Evolutionary conservation across 768 basidiomycete species (phyloP), one percentile per base, ranked within the genome.

Genomic region (Boletus subcaerulescens): DNA sequence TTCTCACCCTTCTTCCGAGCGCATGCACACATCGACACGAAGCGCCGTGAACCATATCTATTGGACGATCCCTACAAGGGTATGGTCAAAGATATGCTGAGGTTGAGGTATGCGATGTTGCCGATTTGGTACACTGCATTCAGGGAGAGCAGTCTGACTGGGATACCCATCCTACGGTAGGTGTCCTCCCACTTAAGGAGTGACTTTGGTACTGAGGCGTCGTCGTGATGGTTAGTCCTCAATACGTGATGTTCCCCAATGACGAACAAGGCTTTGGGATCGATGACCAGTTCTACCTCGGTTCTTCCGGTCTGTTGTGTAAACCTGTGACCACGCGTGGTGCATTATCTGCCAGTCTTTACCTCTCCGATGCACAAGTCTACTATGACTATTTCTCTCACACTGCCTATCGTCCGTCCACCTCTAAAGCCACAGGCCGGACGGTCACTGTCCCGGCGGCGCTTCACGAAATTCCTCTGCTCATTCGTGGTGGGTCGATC

Each of bases 91-190:
- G 85, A 91, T 58, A 80, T 86, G 48, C 74, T 99, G 45, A 81
- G 87, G 24, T 74, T 98, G 52, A 76, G 97, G 43, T 98, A 99
- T 71, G 77, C 81, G 38, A 80, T 98, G 74, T 74, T 99, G 26
- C 92, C 93, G 0, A 79, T 95, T 15, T 98, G 96, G 95, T 99
- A 99, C 70, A 98, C 91, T n/a, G 91, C 91, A 3, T 98, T 98
- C 84, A 80, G 85, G 41, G 91, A 98, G 68, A 85, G 92, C 8
- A 89, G 86, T 58, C 77, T 87, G 12, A 85, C 80, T 7, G 96
- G 96, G 1, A 65, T 87, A 24, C 94, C 96, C 3, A 81, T 98
- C 49, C 70, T 96, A 60, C 81, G 91, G 94, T 92, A 64, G 54
- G 80, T 63, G 35, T 43, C 20, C 24, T 14, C 31, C 38, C 17